Evolutionary conservation across 169 alveolate genomes (phyloP).

Genomic region (Eimeria necatrix): DNA sequence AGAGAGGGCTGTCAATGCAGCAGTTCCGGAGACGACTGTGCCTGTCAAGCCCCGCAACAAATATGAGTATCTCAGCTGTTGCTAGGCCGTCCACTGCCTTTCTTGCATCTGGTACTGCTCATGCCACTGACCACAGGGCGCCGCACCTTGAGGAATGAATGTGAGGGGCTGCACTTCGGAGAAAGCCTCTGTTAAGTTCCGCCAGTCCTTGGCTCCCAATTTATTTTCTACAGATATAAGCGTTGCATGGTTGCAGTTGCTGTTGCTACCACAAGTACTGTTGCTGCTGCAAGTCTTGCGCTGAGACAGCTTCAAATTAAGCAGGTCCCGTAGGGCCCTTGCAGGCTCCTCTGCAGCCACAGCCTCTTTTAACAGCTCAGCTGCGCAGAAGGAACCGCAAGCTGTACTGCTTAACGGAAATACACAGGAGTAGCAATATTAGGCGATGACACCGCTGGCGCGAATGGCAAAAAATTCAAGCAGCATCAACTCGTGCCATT

Average conservation of each 20-base stretch:
- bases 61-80: not conserved
- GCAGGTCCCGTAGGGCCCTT: conserved; percentile 39
- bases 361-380: conserved; percentile 60
- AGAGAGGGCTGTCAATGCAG: conserved; percentile 24
- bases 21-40: not conserved
- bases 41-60: conserved; percentile 25
- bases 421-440: not conserved
- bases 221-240: conserved; percentile 3
- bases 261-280: conserved; percentile 12
- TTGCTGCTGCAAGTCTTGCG: not conserved
- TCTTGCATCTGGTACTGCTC: not conserved
- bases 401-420: not conserved
- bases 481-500: not conserved
- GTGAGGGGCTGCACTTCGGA: conserved; percentile 66
- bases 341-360: conserved; percentile 24
- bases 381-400: not conserved
- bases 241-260: conserved; percentile 19
- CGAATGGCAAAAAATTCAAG: not conserved
- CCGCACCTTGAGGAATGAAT: conserved; percentile 33
- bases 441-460: too few species aligned
- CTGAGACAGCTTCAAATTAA: conserved; percentile 13
- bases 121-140: not conserved
- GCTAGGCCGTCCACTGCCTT: not conserved
- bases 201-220: conserved; percentile 21
- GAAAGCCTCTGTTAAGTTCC: conserved; percentile 13